phyloP scores from a whole-genome alignment of 805 yeast species.

The Candida berthetii region DNA sequence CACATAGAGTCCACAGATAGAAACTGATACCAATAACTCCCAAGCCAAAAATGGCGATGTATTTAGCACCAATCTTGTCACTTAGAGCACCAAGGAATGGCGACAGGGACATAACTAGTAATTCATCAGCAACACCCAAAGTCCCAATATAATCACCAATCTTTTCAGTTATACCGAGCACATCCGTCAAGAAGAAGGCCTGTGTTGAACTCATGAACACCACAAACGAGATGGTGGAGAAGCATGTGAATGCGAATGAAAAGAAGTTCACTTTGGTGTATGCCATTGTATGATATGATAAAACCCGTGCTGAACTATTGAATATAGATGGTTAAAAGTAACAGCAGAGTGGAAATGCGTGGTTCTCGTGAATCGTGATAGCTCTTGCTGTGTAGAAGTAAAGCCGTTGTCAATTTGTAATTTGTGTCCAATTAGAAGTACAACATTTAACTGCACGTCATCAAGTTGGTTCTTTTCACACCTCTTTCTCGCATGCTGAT shows the following conservation, averaged over 20 bases:
- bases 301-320: no score
- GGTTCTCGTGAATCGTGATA: no score
- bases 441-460: no score
- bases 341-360: no score
- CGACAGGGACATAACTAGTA: conserved; percentile 43
- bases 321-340: no score
- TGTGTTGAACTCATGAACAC: conserved; percentile 38
- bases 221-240: conserved; percentile 32
- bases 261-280: conserved; percentile 21
- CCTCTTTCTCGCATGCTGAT: no score
- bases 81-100: conserved; percentile 61
- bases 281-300: no score
- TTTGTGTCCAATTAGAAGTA: no score
- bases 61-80: conserved; percentile 57
- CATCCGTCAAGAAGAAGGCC: conserved; percentile 35
- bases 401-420: no score
- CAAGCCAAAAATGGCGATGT: conserved; percentile 43
- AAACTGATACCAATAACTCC: conserved; percentile 40
- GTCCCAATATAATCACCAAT: conserved; percentile 42
- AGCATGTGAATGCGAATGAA: conserved; percentile 30
- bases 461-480: no score
- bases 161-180: conserved; percentile 22
- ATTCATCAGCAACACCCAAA: conserved; percentile 53
- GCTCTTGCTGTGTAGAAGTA: no score
- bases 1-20: conserved; percentile 41